These are phyloP conservation scores for Kodamaea hsintzibuensis DNA, from an alignment of 805 yeast genomes.

Conservation along the genomic window DNA sequence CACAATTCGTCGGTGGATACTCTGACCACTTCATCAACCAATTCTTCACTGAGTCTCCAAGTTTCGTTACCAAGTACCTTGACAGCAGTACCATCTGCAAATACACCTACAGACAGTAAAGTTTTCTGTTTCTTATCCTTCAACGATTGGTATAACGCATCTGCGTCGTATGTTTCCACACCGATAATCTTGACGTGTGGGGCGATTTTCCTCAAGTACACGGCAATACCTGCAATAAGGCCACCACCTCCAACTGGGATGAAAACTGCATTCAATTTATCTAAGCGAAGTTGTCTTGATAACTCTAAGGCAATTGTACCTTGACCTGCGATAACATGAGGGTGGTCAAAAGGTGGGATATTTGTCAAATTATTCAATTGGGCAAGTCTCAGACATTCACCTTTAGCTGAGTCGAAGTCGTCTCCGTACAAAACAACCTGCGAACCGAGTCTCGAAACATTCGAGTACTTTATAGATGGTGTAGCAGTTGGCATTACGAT, in stretches of 20 bases:
- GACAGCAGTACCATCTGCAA: slow-evolving; percentile 99
- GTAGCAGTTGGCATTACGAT: slow-evolving; percentile 98
- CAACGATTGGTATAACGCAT: slow-evolving; percentile 80
- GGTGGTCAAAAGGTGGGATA: slow-evolving; percentile 98
- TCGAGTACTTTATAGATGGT: slow-evolving; percentile 90
- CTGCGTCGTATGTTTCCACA: slow-evolving; percentile 95
- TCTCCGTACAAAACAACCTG: slow-evolving; percentile 92
- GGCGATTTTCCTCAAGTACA: slow-evolving; percentile 90
- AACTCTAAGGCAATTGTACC: slow-evolving; percentile 96
- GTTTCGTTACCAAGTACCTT: slow-evolving; percentile 88
- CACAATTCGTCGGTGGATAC: slow-evolving; percentile 90
- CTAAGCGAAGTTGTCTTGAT: slow-evolving; percentile 78
- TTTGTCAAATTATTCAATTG: slow-evolving; percentile 73
- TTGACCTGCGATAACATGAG: slow-evolving; percentile 97
- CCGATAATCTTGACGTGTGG: slow-evolving; percentile 97
- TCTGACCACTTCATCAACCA: slow-evolving; percentile 84
- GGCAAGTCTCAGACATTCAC: slow-evolving; percentile 76
- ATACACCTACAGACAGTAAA: slow-evolving; percentile 81
- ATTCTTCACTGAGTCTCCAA: slow-evolving; percentile 71
- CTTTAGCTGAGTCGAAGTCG: slow-evolving; percentile 93
- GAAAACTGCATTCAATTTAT: slow-evolving; percentile 81
- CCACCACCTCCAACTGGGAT: slow-evolving; percentile 99
- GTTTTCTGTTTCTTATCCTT: slow-evolving; percentile 52
- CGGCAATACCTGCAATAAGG: slow-evolving; percentile 83
- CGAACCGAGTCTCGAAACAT: slow-evolving; percentile 90